Evolutionary conservation across 352 stramenopile species (phyloP).

Genomic region (Pythium rhizo-oryzae): DNA sequence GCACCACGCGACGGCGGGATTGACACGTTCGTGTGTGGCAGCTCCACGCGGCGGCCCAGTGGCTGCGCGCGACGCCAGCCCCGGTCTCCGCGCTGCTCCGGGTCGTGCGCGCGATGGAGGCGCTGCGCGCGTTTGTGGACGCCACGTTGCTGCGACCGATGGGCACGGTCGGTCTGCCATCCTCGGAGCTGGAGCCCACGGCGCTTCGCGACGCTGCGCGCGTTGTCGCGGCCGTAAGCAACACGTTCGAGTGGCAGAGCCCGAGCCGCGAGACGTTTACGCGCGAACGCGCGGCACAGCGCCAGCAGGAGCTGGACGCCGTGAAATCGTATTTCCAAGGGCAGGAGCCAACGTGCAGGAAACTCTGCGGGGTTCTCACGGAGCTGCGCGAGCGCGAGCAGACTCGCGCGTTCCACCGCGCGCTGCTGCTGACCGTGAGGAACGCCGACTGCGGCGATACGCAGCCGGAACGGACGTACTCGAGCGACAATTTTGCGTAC

Average conservation of each 20-base stretch:
- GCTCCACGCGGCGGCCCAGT: constrained; percentile 5
- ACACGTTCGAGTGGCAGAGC: not conserved
- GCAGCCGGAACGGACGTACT: constrained; percentile 26
- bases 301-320: constrained; percentile 2
- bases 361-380: not conserved
- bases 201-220: not conserved
- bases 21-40: not conserved
- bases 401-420: constrained; percentile 6
- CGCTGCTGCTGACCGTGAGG: constrained; percentile 5
- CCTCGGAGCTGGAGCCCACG: too few species aligned
- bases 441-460: not conserved
- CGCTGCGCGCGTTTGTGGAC: constrained; percentile 6
- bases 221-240: not conserved
- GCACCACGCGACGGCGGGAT: not conserved
- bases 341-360: too few species aligned
- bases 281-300: not conserved
- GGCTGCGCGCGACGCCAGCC: not conserved
- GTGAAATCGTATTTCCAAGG: not conserved
- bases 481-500: constrained; percentile 55
- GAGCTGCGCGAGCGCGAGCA: not conserved
- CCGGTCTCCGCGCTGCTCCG: not conserved
- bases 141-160: not conserved
- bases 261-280: not conserved
- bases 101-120: constrained; percentile 13
- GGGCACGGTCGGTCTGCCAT: too few species aligned